Evolutionary conservation across 805 yeast genomes (phyloP), one percentile per base, ranked within the genome.

Genomic region (Alloascoidea hylecoeti): DNA sequence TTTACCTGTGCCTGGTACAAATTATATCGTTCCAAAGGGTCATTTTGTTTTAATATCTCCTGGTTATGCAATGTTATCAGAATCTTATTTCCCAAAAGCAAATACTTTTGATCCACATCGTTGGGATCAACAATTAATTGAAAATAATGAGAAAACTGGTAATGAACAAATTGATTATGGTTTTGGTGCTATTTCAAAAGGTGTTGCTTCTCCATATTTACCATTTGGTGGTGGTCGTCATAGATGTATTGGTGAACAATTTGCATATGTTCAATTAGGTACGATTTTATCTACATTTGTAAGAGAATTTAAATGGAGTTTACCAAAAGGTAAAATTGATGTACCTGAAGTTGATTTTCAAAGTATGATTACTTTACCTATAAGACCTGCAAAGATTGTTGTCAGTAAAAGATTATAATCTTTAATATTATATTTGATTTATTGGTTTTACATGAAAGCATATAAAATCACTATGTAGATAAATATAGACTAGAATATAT

Each of bases 161-260:
- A 45, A 35, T 35, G 44, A 36, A 35, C 55, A 66, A 38, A 73
- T 82, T 33, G 94, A 82, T 57, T 82, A 82, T 54, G 94, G 94
- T 16, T 82, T 82, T 48, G 94, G 94, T 57, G 78, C 80, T 43
- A 76, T 82, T 45, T 74, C 89, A 23, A 82, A 81, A 58, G 94
- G 92, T 65, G 92, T 82, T 41, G 66, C 83, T 5, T 77, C 86
- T 37, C 86, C 92, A 46, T 82, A 80, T 57, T 70, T 82, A 55
- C 94, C 94, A 44, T 82, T 82, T 49, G 92, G 94, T 52, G 94
- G 94, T 61, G 94, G 94, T 49, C 78, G 94, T 75, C 94, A 82
- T 56, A 77, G 94, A 68, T 82, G 94, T 61, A 80, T 82, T 50
- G 94, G 94, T 57, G 94, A 82, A 57, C 92, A 81, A 51, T 82